Evolutionary conservation across 2,329 filamentous ascomycete species (phyloP), one percentile per base, ranked within the genome.

Genomic region (Nemania sp.): DNA sequence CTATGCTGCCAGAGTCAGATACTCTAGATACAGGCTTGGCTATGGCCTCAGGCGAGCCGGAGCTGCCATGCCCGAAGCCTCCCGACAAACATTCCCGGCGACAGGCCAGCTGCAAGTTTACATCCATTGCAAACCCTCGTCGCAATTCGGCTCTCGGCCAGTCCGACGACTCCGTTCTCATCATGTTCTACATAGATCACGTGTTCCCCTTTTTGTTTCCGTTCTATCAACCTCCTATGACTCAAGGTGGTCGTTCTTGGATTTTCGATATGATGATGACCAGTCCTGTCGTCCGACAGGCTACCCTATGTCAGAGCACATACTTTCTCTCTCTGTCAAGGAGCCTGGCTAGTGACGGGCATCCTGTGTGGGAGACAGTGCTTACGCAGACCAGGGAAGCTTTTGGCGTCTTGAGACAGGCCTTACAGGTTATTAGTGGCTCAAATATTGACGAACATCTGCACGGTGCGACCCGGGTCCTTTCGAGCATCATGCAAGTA

Each of bases 401-500:
- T 1, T 66, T 65, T 30, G 57, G 37, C 17, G 24, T 61, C 3
- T 43, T 65, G 12, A 52, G 60, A 45, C 52, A 54, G n/a, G 49
- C 64, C 15, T 46, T 66, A 11, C 60, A 66, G 45, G 55, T 61
- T 12, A 58, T 66, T 23, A 48, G 41, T n/a, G 47, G 49, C 22
- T 56, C 57, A 6, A 41, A 28, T 15, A 47, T 65, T 34, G 24
- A 48, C 11, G 61, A 56, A 15, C 61, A 65, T 30, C 8, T 61
- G 24, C 60, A 61, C 22, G 58, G 64, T 6, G 60, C 64, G 12
- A 63, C 58, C 7, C 57, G 60, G 9, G 58, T 71, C n/a, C 49
- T 73, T 54, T 64, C 64, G 45, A 67, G 66, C 53, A 69, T 73
- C 43, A 63, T 72, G 49, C 70, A 73, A 42, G 47, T 73, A 8